Percentiles rank a stretch among this genome's conserved stretches.
Conservation (phyloP, 1,139 yeast genomes). For the Suhomyces anneliseae region DNA sequence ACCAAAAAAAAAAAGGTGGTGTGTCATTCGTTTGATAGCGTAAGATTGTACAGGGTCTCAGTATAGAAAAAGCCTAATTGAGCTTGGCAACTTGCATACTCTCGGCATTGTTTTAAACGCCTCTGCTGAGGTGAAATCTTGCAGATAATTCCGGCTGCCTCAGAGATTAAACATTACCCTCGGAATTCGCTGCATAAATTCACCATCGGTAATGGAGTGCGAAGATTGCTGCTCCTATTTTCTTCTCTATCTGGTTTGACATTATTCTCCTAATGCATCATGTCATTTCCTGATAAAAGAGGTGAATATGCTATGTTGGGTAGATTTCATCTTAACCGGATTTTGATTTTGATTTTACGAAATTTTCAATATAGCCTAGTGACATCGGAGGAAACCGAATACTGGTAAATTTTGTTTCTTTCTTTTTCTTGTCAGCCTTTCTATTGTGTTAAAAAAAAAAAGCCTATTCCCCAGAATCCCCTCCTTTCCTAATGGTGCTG, state of each 20-base stretch:
- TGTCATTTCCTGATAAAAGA: constrained; percentile 5
- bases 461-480: no score
- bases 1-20: no score
- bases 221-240: neutral
- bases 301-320: neutral
- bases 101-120: neutral
- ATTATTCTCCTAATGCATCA: constrained; percentile 3
- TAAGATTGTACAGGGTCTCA: neutral
- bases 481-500: no score
- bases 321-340: neutral
- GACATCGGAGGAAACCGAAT: neutral
- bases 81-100: neutral
- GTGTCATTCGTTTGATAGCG: no score
- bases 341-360: neutral
- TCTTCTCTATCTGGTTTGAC: constrained; percentile 3
- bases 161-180: neutral
- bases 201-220: neutral
- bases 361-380: neutral
- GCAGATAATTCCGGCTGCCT: neutral
- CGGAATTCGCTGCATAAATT: neutral
- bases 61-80: neutral
- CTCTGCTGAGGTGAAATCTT: neutral
- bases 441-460: no score
- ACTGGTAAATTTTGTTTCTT: neutral
- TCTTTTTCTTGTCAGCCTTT: neutral